These are phyloP conservation scores for Nephelium lappaceum DNA, from an alignment of 345 rosid species.

Conservation along the genomic window DNA sequence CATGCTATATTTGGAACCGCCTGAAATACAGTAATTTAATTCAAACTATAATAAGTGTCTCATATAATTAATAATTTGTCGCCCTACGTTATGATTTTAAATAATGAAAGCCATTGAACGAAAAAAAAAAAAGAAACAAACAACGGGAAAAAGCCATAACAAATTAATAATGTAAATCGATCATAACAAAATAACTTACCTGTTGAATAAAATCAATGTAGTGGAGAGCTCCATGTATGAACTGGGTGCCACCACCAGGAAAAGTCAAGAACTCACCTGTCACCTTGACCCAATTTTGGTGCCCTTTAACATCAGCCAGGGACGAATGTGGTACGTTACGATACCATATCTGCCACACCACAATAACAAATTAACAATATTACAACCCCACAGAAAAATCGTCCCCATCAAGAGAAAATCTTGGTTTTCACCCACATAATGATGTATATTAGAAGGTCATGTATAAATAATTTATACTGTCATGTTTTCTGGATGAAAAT, in stretches of 20 bases:
- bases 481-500: too few relatives aligned
- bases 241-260: slow-evolving; percentile 98
- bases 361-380: slow-evolving; percentile 17
- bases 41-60: too few relatives aligned
- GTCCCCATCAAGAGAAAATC: too few relatives aligned
- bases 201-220: slow-evolving; percentile 77
- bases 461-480: too few relatives aligned
- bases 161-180: neutral
- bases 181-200: slow-evolving; percentile 37
- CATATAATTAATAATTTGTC: too few relatives aligned
- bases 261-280: slow-evolving; percentile 90
- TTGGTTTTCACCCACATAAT: too few relatives aligned
- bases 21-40: slow-evolving; percentile 31
- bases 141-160: too few relatives aligned
- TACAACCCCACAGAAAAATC: neutral
- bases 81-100: too few relatives aligned
- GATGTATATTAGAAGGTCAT: too few relatives aligned
- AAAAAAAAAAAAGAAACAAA: too few relatives aligned
- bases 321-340: slow-evolving; percentile 80
- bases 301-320: slow-evolving; percentile 88
- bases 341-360: slow-evolving; percentile 81
- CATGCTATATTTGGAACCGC: slow-evolving; percentile 69
- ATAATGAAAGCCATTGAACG: too few relatives aligned
- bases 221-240: slow-evolving; percentile 91
- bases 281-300: slow-evolving; percentile 95